These are phyloP conservation scores for Theileria parva DNA, from an alignment of 169 alveolate species.

Conservation along the genomic window DNA sequence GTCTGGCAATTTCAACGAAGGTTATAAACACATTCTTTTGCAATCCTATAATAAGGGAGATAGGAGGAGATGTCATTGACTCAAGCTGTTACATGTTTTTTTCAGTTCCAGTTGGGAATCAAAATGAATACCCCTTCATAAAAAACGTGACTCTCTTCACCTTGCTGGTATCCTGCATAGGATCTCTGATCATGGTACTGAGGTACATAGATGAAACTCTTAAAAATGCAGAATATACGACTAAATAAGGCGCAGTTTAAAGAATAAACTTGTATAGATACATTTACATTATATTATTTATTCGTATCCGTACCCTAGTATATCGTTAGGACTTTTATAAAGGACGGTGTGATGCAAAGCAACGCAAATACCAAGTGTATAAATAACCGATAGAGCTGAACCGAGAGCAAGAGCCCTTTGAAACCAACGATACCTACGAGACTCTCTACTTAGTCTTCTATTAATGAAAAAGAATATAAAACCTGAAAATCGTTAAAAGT, in stretches of 20 bases:
- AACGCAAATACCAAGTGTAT: slow-evolving; percentile 37
- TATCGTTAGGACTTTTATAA: slow-evolving; percentile 18
- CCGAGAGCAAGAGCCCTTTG: slow-evolving; percentile 52
- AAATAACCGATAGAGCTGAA: slow-evolving; percentile 42
- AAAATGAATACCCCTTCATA: slow-evolving; percentile 11
- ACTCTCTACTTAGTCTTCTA: slow-evolving; percentile 2
- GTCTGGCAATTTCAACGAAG: slow-evolving; percentile 35
- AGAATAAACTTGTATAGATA: background rate
- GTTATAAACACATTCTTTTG: slow-evolving; percentile 21
- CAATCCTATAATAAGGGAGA: slow-evolving; percentile 16
- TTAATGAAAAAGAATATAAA: slow-evolving; percentile 30
- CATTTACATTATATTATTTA: slow-evolving; percentile 12
- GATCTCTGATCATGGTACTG: slow-evolving; percentile 26
- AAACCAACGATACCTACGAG: slow-evolving; percentile 49
- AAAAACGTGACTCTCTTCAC: slow-evolving; percentile 14
- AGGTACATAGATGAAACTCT: background rate
- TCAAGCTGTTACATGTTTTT: slow-evolving; percentile 32
- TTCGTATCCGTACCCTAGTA: slow-evolving; percentile 43
- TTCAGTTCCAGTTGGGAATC: slow-evolving; percentile 47
- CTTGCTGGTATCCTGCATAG: slow-evolving; percentile 9
- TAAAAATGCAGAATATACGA: background rate
- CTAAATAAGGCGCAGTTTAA: background rate
- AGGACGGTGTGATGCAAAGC: slow-evolving; percentile 40
- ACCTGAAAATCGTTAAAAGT: slow-evolving; percentile 17
- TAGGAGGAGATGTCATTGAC: slow-evolving; percentile 22